Evolutionary conservation across 2,329 filamentous ascomycete species (phyloP).

Genomic region (Pestalotiopsis sp.): DNA sequence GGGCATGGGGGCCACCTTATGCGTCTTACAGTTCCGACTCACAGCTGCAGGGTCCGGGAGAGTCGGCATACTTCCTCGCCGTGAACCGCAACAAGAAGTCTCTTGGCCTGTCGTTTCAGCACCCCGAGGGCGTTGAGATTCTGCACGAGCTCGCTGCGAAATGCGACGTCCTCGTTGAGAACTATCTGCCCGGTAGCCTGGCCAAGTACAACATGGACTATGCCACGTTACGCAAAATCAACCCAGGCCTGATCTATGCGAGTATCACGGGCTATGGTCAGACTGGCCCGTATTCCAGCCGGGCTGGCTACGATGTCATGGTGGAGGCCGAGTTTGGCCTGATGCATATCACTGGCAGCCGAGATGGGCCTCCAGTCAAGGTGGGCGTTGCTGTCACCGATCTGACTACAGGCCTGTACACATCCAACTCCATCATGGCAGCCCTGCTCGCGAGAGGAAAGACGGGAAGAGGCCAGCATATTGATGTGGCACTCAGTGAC

Average conservation of each 20-base stretch:
- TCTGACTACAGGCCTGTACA: conserved; percentile 92
- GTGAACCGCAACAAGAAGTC: conserved; percentile 99
- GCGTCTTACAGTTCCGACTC: conserved; percentile 72
- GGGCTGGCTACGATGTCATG: conserved; percentile 98
- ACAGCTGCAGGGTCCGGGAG: conserved; percentile 70
- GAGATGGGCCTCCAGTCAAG: conserved; percentile 91
- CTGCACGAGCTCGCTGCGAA: conserved; percentile 81
- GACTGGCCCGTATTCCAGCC: conserved; percentile 83
- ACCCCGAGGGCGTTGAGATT: conserved; percentile 80
- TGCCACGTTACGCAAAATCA: conserved; percentile 76
- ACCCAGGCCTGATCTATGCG: conserved; percentile 87
- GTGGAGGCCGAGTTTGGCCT: conserved; percentile 97
- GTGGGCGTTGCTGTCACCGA: conserved; percentile 97
- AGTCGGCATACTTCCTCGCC: conserved; percentile 91
- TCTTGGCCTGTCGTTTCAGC: conserved; percentile 86
- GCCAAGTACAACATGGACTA: conserved; percentile 94
- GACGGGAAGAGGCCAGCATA: conserved; percentile 84
- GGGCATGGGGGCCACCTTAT: conserved; percentile 96
- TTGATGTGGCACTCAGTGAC: conserved; percentile 89
- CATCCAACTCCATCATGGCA: conserved; percentile 93
- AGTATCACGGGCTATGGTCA: conserved; percentile 98
- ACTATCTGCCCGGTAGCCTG: conserved; percentile 88
- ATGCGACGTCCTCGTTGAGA: conserved; percentile 94
- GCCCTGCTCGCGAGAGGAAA: conserved; percentile 76
- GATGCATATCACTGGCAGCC: conserved; percentile 95